Conservation (phyloP, 2,329 filamentous ascomycete species). For the Emmonsiellopsis sp. region DNA sequence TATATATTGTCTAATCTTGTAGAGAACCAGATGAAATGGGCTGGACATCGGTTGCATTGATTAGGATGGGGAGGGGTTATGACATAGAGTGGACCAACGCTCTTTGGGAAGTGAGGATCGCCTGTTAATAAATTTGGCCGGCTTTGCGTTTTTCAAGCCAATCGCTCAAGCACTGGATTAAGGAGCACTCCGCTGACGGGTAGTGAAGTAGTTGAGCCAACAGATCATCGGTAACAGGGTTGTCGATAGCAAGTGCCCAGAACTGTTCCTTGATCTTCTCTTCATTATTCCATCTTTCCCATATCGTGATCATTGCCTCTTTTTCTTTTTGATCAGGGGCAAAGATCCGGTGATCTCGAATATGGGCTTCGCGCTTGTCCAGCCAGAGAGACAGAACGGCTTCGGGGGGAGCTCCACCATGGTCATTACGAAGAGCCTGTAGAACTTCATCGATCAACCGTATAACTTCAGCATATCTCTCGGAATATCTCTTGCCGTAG, state of each 20-base stretch:
- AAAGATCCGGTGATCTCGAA: neutral
- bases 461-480: neutral
- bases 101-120: neutral
- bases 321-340: neutral
- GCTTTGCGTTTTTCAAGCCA: neutral
- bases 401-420: neutral
- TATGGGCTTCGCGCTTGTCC: neutral
- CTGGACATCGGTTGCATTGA: neutral
- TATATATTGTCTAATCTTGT: neutral
- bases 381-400: neutral
- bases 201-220: no score
- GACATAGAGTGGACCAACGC: neutral
- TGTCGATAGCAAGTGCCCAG: neutral
- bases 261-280: neutral
- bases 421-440: neutral
- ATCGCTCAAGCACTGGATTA: neutral
- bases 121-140: neutral
- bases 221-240: neutral
- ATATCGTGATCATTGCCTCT: neutral
- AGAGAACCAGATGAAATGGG: neutral
- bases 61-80: neutral
- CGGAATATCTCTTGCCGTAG: no score
- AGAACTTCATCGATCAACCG: neutral
- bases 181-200: neutral
- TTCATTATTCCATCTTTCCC: neutral